phyloP scores from a whole-genome alignment of 345 rosid species.

The Gossypium anomalum region DNA sequence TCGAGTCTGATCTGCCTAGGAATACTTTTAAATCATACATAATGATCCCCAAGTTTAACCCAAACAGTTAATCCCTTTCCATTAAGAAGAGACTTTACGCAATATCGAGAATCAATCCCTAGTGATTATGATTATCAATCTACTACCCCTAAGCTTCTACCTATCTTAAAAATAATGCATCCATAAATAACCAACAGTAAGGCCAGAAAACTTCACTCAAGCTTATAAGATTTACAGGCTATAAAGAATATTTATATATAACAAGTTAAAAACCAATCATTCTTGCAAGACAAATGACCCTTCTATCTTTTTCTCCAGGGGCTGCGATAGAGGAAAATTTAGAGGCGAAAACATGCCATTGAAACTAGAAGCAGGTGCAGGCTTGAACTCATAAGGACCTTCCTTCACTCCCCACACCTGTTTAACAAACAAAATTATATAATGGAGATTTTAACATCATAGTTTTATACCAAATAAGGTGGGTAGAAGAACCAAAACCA shows the following conservation, averaged over 20 bases:
- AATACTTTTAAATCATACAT: too few relatives aligned
- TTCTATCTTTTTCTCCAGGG: constrained; percentile 63
- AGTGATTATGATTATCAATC: too few relatives aligned
- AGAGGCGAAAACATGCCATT: constrained; percentile 49
- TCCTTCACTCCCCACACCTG: constrained; percentile 87
- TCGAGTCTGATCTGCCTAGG: too few relatives aligned
- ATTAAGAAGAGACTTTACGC: too few relatives aligned
- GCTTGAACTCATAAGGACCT: constrained; percentile 80
- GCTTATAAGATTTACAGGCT: neutral
- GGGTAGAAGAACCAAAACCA: neutral
- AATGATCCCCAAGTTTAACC: too few relatives aligned
- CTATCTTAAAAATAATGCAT: too few relatives aligned
- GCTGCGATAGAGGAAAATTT: constrained; percentile 42
- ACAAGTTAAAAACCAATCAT: constrained; percentile 19
- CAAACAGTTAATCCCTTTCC: too few relatives aligned
- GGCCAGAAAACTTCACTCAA: neutral
- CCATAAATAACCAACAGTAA: neutral
- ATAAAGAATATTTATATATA: neutral
- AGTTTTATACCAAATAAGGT: neutral
- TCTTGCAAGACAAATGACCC: constrained; percentile 80
- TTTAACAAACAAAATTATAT: constrained; percentile 1
- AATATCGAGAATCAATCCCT: too few relatives aligned
- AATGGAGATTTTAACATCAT: neutral
- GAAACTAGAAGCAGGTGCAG: constrained; percentile 49
- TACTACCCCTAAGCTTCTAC: too few relatives aligned